Evolutionary conservation across 352 stramenopile genomes (phyloP).

Genomic region (Phytophthora pseudosyringae): DNA sequence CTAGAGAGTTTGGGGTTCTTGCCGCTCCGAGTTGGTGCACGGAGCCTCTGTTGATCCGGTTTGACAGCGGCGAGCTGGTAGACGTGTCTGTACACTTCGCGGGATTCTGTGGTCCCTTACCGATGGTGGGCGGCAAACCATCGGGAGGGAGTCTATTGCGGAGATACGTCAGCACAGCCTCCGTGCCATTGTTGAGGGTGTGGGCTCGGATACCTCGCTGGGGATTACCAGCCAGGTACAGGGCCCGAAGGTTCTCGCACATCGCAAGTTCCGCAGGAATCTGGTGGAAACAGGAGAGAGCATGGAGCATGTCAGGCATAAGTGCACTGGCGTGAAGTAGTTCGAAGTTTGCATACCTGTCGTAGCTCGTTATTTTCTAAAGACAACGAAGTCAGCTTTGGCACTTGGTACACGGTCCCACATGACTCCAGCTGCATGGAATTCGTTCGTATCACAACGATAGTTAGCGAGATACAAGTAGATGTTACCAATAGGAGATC

Average conservation of each 20-base stretch:
- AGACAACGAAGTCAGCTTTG: conserved; percentile 71
- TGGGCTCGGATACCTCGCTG: conserved; percentile 73
- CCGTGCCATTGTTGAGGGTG: conserved; percentile 71
- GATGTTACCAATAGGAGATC: background rate
- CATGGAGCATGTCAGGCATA: background rate
- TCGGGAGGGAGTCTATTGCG: conserved; percentile 60
- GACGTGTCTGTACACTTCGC: conserved; percentile 18
- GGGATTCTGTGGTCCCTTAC: conserved; percentile 6
- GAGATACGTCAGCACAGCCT: conserved; percentile 78
- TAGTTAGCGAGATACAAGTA: conserved; percentile 5
- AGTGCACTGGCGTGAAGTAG: background rate
- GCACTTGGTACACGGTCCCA: conserved; percentile 62
- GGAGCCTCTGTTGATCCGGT: conserved; percentile 13
- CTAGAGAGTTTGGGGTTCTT: conserved; percentile 23
- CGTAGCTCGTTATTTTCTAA: conserved; percentile 87
- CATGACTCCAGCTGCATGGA: conserved; percentile 60
- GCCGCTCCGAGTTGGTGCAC: conserved; percentile 10
- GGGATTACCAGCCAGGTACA: conserved; percentile 78
- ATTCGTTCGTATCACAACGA: conserved; percentile 3
- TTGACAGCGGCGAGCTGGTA: conserved; percentile 27
- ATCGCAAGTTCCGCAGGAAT: conserved; percentile 72
- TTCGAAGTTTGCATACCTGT: conserved; percentile 42
- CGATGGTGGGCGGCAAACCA: conserved; percentile 27
- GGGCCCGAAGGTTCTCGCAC: conserved; percentile 58
- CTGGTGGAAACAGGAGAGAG: conserved; percentile 33